Conservation (phyloP, 139 green algal genomes). For the Volvox reticuliferus region DNA sequence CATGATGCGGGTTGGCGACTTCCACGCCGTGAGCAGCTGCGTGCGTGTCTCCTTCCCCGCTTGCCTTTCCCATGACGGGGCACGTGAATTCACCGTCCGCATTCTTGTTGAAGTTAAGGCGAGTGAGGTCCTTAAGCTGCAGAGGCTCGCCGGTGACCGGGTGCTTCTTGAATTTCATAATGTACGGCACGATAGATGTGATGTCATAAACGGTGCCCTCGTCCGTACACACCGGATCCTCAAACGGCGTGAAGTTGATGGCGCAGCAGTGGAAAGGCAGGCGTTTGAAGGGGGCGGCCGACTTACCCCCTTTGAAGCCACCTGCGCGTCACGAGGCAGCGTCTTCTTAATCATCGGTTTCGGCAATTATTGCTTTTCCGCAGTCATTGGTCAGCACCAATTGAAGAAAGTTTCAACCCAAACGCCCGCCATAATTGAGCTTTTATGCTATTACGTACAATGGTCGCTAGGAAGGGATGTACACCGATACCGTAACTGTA, state of each 20-base stretch:
- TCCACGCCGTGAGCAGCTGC: no score
- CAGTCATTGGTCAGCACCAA: no score
- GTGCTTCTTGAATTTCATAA: constrained; percentile 88
- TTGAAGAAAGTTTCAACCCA: no score
- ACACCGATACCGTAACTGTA: no score
- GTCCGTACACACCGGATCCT: constrained; percentile 91
- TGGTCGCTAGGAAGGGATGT: no score
- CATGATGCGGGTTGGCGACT: no score
- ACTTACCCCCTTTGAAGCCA: constrained; percentile 42
- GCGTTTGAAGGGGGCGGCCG: constrained; percentile 74
- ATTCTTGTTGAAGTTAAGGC: constrained; percentile 96
- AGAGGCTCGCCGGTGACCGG: constrained; percentile 88
- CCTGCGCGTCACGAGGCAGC: not conserved
- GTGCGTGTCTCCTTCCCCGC: not conserved
- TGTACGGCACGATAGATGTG: constrained; percentile 82
- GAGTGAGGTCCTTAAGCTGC: constrained; percentile 88
- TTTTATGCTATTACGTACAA: no score
- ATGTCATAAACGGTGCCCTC: constrained; percentile 79
- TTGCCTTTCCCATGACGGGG: constrained; percentile 91
- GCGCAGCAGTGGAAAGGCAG: constrained; percentile 96
- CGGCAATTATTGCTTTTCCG: no score
- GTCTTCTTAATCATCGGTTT: no score
- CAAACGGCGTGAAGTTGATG: constrained; percentile 93
- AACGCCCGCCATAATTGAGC: no score
- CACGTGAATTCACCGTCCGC: constrained; percentile 87